Conservation (phyloP, 2,329 filamentous ascomycete genomes). For the Didymella pinodella region DNA sequence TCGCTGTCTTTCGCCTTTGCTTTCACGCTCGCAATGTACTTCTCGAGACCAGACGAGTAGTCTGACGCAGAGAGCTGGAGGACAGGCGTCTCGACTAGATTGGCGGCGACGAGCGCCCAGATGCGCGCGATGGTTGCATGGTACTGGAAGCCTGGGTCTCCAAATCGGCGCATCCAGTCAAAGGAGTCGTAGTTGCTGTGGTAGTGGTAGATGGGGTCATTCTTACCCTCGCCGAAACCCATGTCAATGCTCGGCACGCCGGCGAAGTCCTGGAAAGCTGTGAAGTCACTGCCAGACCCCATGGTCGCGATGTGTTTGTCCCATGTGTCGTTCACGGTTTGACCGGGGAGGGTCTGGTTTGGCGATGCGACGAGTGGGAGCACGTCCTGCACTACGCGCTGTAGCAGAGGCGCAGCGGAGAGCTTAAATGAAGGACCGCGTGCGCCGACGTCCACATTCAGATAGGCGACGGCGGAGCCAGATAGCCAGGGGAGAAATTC, state of each 20-base stretch:
- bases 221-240: conserved; percentile 51
- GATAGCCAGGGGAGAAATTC: conserved; percentile 85
- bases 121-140: conserved; percentile 61
- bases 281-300: conserved; percentile 62
- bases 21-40: conserved; percentile 55
- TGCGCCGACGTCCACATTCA: conserved; percentile 84
- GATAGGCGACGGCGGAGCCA: conserved; percentile 76
- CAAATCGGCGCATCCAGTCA: conserved; percentile 82
- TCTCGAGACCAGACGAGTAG: conserved; percentile 53
- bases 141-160: conserved; percentile 69
- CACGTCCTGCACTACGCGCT: conserved; percentile 67
- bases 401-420: conserved; percentile 75
- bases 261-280: conserved; percentile 62
- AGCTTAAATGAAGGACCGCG: conserved; percentile 69
- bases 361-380: conserved; percentile 53
- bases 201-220: conserved; percentile 72
- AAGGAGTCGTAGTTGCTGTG: conserved; percentile 87
- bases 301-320: conserved; percentile 63
- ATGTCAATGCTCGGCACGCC: conserved; percentile 60
- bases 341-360: conserved; percentile 74
- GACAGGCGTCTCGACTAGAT: conserved; percentile 57
- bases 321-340: conserved; percentile 73
- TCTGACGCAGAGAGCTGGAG: conserved; percentile 58
- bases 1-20: conserved; percentile 35
- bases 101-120: conserved; percentile 56